Evolutionary conservation across 192 early-diverging fungal species (phyloP).

Genomic region (Funneliformis geosporum): DNA sequence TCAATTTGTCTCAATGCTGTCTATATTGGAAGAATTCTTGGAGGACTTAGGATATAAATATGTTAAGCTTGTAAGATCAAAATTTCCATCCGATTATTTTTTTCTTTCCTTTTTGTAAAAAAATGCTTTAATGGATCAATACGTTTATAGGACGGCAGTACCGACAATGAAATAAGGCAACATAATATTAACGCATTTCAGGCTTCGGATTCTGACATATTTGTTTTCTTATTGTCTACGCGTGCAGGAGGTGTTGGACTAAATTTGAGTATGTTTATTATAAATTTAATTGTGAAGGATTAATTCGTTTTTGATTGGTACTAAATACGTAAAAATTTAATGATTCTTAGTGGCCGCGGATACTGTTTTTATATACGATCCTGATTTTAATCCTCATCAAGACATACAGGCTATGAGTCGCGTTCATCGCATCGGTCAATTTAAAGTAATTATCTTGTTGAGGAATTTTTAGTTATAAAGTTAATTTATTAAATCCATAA

Average conservation of each 20-base stretch:
- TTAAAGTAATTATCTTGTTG: constrained; percentile 46
- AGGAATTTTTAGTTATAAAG: too few relatives aligned
- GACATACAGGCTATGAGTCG: constrained; percentile 75
- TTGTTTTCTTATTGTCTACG: constrained; percentile 70
- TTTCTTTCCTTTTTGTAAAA: not conserved
- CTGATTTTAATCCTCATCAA: constrained; percentile 73
- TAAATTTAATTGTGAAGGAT: not conserved
- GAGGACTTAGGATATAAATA: constrained; percentile 50
- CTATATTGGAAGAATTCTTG: constrained; percentile 80
- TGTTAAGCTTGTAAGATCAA: constrained; percentile 52
- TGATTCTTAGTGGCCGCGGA: constrained; percentile 62
- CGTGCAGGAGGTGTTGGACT: constrained; percentile 78
- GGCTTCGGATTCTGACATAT: constrained; percentile 56
- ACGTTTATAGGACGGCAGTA: constrained; percentile 67
- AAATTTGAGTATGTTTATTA: constrained; percentile 50
- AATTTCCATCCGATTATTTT: not conserved
- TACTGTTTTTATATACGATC: constrained; percentile 73
- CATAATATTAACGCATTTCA: constrained; percentile 67
- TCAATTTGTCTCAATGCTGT: constrained; percentile 82
- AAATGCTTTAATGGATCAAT: too few relatives aligned
- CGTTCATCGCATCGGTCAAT: constrained; percentile 77
- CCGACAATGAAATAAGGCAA: constrained; percentile 51
- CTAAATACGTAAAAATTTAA: too few relatives aligned
- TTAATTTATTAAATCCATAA: not conserved
- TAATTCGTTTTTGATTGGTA: too few relatives aligned